Evolutionary conservation across 1,284 basidiomycete species (phyloP).

Genomic region (Trichosporon faecale): DNA sequence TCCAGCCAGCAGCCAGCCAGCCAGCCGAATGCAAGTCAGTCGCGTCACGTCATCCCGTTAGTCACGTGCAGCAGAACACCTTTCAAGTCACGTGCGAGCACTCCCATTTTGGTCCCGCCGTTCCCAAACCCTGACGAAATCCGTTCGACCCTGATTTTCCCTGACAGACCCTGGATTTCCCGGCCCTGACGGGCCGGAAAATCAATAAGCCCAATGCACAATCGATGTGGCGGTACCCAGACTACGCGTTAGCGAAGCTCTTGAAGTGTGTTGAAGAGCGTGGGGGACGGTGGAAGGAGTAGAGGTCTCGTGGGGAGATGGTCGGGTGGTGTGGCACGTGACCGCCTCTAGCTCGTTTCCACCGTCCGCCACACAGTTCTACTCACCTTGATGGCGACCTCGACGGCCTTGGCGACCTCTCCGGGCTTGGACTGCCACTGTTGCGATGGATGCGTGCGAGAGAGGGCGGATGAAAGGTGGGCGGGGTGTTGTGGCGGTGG

Average conservation of each 20-base stretch:
- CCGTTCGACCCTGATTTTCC: no score
- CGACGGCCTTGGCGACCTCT: conserved; percentile 53
- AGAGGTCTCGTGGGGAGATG: neutral
- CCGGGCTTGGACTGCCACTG: conserved; percentile 51
- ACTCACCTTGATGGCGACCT: conserved; percentile 46
- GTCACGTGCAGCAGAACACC: no score
- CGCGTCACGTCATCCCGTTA: no score
- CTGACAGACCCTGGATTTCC: no score
- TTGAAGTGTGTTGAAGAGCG: neutral
- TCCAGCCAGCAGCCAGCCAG: no score
- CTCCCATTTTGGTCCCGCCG: no score
- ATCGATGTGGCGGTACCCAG: no score
- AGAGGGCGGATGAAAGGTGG: neutral
- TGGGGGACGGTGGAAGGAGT: neutral
- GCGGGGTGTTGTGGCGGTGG: neutral
- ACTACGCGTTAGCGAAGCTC: conserved; percentile 1
- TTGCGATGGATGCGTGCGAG: conserved; percentile 15
- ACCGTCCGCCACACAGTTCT: neutral
- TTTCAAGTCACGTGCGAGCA: no score
- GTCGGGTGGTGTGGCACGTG: neutral
- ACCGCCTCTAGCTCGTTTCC: neutral
- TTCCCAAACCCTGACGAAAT: no score
- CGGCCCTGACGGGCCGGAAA: no score
- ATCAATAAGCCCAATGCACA: no score
- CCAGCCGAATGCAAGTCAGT: no score